These are phyloP conservation scores for Quercus phellos DNA, from an alignment of 331 rosid genomes.

Conservation along the genomic window DNA sequence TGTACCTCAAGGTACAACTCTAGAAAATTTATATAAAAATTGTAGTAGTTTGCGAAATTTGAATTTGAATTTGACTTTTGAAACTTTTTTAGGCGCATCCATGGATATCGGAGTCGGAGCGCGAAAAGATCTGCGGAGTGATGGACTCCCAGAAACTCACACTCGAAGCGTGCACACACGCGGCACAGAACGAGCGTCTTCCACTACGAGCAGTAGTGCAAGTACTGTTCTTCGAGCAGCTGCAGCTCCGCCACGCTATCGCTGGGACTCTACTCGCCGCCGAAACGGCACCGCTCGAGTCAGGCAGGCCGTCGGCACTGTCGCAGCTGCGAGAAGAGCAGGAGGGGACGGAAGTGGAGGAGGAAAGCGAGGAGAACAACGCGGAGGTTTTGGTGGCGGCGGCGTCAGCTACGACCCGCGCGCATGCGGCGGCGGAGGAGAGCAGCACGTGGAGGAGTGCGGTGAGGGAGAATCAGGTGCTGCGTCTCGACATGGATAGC, in stretches of 20 bases:
- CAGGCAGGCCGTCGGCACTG: constrained; percentile 38
- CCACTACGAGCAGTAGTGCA: constrained; percentile 90
- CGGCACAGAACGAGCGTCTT: constrained; percentile 95
- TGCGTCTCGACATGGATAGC: constrained; percentile 94
- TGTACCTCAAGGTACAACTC: constrained; percentile 67
- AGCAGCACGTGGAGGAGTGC: constrained; percentile 59
- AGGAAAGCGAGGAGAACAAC: background rate
- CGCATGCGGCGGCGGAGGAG: constrained; percentile 3
- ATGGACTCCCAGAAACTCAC: constrained; percentile 83
- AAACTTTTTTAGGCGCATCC: constrained; percentile 65
- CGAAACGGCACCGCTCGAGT: constrained; percentile 34
- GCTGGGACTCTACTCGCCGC: constrained; percentile 71
- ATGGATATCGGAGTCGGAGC: constrained; percentile 59
- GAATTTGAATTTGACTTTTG: background rate
- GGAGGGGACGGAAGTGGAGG: constrained; percentile 23
- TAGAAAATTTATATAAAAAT: no score
- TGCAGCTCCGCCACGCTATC: constrained; percentile 92
- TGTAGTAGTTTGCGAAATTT: no score
- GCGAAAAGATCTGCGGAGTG: constrained; percentile 72
- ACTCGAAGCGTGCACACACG: constrained; percentile 96
- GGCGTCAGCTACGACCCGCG: background rate
- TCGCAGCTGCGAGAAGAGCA: constrained; percentile 11
- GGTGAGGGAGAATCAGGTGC: constrained; percentile 94
- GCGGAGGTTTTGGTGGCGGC: background rate
- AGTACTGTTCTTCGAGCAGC: constrained; percentile 93